Evolutionary conservation across 768 basidiomycete species (phyloP).

Genomic region (Rhodocollybia butyracea): DNA sequence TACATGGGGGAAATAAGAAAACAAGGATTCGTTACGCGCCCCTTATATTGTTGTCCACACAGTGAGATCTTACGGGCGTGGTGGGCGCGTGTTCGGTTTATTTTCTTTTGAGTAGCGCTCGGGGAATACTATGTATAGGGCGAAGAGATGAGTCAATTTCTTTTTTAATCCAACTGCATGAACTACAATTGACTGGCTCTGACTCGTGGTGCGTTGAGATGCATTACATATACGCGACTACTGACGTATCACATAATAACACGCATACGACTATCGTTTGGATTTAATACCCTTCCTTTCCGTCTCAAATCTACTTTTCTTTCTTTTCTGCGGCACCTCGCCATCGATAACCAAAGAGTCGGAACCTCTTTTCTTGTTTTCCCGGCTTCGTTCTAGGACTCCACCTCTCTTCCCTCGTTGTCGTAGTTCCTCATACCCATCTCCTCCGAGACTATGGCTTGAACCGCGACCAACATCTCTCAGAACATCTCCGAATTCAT

Average conservation of each 20-base stretch:
- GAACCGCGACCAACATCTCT: conserved; percentile 35
- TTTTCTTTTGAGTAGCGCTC: too few species aligned
- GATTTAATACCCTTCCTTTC: conserved; percentile 43
- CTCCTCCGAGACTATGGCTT: conserved; percentile 39
- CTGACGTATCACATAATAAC: neutral
- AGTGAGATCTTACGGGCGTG: too few species aligned
- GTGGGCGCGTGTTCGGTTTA: too few species aligned
- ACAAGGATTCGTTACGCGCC: neutral
- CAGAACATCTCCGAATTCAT: conserved; percentile 83
- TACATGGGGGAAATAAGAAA: neutral
- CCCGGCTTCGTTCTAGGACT: conserved; percentile 57
- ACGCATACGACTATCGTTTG: conserved; percentile 11
- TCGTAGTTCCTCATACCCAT: conserved; percentile 83
- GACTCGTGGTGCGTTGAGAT: neutral
- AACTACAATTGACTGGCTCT: too few species aligned
- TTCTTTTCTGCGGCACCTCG: conserved; percentile 29
- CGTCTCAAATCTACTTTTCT: conserved; percentile 48
- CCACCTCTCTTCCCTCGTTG: conserved; percentile 61
- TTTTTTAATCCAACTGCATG: too few species aligned
- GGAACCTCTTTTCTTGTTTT: conserved; percentile 16
- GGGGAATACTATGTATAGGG: too few species aligned
- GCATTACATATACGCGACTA: neutral
- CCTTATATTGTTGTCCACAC: neutral
- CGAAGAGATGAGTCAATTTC: too few species aligned
- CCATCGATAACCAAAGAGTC: conserved; percentile 23